These are phyloP conservation scores for Ramaria rubella DNA, from an alignment of 768 basidiomycete species.

Conservation along the genomic window DNA sequence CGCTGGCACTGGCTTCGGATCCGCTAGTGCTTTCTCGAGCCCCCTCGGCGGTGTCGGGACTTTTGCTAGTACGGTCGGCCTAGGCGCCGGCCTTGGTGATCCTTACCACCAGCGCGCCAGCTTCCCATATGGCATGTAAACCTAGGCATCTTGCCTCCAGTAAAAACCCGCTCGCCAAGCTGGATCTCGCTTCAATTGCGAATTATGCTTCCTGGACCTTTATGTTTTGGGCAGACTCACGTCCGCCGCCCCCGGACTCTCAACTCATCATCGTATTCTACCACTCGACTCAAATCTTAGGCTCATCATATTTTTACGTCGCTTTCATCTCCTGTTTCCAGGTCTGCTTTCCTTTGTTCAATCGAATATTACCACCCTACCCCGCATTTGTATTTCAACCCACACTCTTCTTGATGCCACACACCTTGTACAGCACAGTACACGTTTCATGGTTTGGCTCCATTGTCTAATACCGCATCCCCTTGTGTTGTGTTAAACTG, in stretches of 20 bases:
- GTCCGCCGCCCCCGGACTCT: conserved; percentile 1
- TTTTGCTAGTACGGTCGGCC: conserved; percentile 41
- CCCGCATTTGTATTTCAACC: conserved; percentile 8
- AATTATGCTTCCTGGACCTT: conserved; percentile 5
- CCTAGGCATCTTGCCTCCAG: background rate
- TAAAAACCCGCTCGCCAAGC: conserved; percentile 5
- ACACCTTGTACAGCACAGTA: conserved; percentile 11
- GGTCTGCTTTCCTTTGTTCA: conserved; percentile 9
- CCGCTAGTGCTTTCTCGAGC: conserved; percentile 7
- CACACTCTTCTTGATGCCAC: conserved; percentile 11
- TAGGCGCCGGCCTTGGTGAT: conserved; percentile 54
- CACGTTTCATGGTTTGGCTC: conserved; percentile 12
- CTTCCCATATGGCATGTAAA: conserved; percentile 79
- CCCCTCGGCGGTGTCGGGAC: conserved; percentile 37
- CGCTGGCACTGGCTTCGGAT: conserved; percentile 40
- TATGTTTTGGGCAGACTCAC: conserved; percentile 5
- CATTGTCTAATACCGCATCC: conserved; percentile 14
- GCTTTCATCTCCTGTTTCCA: conserved; percentile 10
- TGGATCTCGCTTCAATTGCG: conserved; percentile 1
- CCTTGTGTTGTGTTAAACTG: conserved; percentile 13
- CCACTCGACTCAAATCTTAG: conserved; percentile 1
- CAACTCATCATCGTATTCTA: conserved; percentile 4
- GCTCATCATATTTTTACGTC: conserved; percentile 8
- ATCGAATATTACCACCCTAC: conserved; percentile 10
- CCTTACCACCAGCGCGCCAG: conserved; percentile 58